Evolutionary conservation across 1,139 yeast genomes (phyloP).

Genomic region (Saccharomyces hybrid): DNA sequence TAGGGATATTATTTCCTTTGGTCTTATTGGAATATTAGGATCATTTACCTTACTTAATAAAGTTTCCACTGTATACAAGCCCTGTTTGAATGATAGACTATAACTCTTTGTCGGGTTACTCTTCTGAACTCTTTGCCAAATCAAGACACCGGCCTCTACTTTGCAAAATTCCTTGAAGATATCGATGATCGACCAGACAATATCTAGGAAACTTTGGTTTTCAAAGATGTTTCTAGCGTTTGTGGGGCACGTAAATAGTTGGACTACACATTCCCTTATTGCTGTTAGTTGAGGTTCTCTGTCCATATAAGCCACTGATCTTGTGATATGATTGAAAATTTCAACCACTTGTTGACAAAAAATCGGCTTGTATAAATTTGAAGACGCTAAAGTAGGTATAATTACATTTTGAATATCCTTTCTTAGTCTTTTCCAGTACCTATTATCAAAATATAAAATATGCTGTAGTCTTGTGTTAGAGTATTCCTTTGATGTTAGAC

Average conservation of each 20-base stretch:
- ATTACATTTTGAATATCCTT: constrained; percentile 40
- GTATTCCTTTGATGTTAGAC: constrained; percentile 30
- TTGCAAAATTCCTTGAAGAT: constrained; percentile 38
- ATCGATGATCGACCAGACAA: constrained; percentile 44
- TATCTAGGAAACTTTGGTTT: constrained; percentile 35
- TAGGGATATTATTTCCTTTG: constrained; percentile 36
- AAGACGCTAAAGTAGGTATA: constrained; percentile 49
- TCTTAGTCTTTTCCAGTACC: constrained; percentile 48
- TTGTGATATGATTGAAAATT: constrained; percentile 48
- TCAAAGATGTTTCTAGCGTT: constrained; percentile 41
- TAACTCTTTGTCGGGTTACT: constrained; percentile 70
- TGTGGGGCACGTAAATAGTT: constrained; percentile 59
- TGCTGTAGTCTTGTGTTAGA: constrained; percentile 44
- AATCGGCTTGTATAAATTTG: constrained; percentile 38
- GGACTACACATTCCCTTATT: constrained; percentile 49
- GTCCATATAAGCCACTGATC: constrained; percentile 45
- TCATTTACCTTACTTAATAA: constrained; percentile 37
- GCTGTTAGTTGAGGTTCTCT: constrained; percentile 58
- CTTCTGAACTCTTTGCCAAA: constrained; percentile 46
- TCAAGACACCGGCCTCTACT: constrained; percentile 38
- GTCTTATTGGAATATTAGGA: constrained; percentile 26
- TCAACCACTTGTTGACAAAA: constrained; percentile 49
- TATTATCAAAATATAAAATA: constrained; percentile 47
- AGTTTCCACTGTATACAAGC: constrained; percentile 41
- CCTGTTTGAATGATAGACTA: constrained; percentile 63